Conservation (phyloP, 345 rosid genomes). For the Bruguiera gymnorhiza region DNA sequence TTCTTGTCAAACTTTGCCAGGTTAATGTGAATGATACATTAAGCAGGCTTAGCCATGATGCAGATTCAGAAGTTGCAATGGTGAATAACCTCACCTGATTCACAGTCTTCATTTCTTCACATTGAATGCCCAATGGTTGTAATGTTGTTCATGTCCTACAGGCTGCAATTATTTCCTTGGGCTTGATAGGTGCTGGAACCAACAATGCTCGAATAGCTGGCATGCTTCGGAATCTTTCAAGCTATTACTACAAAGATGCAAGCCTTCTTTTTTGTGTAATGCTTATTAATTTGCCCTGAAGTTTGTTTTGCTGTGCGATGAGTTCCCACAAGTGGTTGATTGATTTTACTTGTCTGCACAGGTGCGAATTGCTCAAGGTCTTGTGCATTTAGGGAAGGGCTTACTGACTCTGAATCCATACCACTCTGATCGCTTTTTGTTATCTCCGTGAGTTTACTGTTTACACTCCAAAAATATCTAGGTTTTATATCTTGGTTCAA, state of each 20-base stretch:
- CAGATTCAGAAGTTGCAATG: slow-evolving; percentile 97
- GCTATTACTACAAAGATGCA: slow-evolving; percentile 87
- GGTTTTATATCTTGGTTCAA: neutral
- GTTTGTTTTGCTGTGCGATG: neutral
- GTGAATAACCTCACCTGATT: slow-evolving; percentile 36
- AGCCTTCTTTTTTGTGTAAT: slow-evolving; percentile 86
- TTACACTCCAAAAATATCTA: neutral
- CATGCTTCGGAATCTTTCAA: slow-evolving; percentile 93
- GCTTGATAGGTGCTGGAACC: slow-evolving; percentile 95
- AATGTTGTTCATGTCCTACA: slow-evolving; percentile 32
- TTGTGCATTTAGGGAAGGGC: slow-evolving; percentile 93
- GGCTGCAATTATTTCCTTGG: slow-evolving; percentile 87
- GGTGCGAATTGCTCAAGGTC: slow-evolving; percentile 96
- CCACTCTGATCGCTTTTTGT: slow-evolving; percentile 85
- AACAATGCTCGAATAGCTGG: slow-evolving; percentile 93
- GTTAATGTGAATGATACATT: slow-evolving; percentile 95
- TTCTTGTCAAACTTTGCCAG: slow-evolving; percentile 29
- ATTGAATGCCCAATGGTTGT: neutral
- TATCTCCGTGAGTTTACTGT: slow-evolving; percentile 66
- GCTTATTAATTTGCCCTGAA: neutral
- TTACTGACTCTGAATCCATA: slow-evolving; percentile 84
- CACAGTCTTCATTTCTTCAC: neutral
- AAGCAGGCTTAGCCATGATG: slow-evolving; percentile 95
- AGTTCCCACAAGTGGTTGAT: slow-evolving; percentile 6
- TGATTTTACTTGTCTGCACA: slow-evolving; percentile 30